phyloP scores from a whole-genome alignment of 2,329 filamentous ascomycete species.

The Colletotrichum nymphaeae region DNA sequence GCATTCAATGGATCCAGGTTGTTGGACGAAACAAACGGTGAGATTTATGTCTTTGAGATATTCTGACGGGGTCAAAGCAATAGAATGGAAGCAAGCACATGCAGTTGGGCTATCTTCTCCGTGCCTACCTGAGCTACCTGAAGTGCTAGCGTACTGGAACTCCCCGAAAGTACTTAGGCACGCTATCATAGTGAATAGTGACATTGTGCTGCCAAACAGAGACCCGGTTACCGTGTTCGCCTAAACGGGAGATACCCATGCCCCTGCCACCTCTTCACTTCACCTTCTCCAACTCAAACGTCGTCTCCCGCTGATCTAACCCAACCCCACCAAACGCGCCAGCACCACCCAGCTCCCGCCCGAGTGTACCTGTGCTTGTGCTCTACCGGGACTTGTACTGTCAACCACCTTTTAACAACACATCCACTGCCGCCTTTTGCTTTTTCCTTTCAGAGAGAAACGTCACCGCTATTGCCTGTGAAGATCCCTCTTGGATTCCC shows the following conservation, averaged over 20 bases:
- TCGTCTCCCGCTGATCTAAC: conserved; percentile 27
- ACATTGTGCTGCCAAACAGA: not conserved
- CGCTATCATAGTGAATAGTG: not conserved
- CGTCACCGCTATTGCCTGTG: not conserved
- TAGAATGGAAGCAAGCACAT: not conserved
- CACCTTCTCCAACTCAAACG: not conserved
- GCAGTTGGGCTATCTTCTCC: not conserved
- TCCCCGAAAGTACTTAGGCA: not conserved
- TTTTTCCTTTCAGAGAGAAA: not conserved
- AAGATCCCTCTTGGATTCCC: not conserved
- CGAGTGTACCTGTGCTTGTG: not conserved
- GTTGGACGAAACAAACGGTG: not conserved
- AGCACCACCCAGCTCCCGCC: conserved; percentile 19
- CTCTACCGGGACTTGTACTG: not conserved
- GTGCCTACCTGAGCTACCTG: not conserved
- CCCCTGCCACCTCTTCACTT: conserved; percentile 17
- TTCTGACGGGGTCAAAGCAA: not conserved
- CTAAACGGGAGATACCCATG: not conserved
- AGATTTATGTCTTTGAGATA: not conserved
- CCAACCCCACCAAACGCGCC: conserved; percentile 13
- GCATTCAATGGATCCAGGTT: not conserved
- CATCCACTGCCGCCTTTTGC: not conserved
- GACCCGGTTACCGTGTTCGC: not conserved
- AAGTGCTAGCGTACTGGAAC: not conserved
- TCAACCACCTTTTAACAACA: conserved; percentile 10